Conservation (phyloP, 495 filamentous ascomycete species). For the Podospora anserina region DNA sequence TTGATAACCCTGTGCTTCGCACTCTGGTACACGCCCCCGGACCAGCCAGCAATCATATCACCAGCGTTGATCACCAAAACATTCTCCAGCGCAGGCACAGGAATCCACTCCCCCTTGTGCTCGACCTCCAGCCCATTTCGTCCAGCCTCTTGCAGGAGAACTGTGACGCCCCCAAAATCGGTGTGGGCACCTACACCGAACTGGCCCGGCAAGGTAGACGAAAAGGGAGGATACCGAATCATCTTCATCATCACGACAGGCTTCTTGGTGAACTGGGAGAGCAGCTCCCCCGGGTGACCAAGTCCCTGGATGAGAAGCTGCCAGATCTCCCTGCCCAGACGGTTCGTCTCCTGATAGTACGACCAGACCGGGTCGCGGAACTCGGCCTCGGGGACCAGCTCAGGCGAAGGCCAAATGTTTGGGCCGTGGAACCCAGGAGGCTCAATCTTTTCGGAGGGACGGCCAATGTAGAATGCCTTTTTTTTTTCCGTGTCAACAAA, state of each 20-base stretch:
- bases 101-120: slow-evolving; percentile 39
- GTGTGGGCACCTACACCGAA: slow-evolving; percentile 39
- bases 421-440: slow-evolving; percentile 23
- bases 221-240: slow-evolving; percentile 44
- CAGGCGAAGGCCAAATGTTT: slow-evolving; percentile 1
- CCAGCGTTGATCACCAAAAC: slow-evolving; percentile 48
- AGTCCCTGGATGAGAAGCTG: slow-evolving; percentile 42
- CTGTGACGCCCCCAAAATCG: slow-evolving; percentile 37
- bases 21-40: slow-evolving; percentile 38
- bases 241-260: slow-evolving; percentile 43
- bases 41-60: slow-evolving; percentile 41
- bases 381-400: slow-evolving; percentile 38
- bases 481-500: slow-evolving; percentile 1
- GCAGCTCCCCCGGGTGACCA: slow-evolving; percentile 32
- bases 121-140: slow-evolving; percentile 44
- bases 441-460: slow-evolving; percentile 51
- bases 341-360: slow-evolving; percentile 42
- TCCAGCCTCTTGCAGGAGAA: slow-evolving; percentile 31
- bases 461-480: slow-evolving; percentile 34
- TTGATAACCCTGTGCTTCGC: slow-evolving; percentile 41
- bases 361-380: slow-evolving; percentile 47
- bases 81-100: slow-evolving; percentile 36
- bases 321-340: slow-evolving; percentile 35
- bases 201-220: slow-evolving; percentile 36
- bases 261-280: slow-evolving; percentile 46